Evolutionary conservation across 2,329 filamentous ascomycete species (phyloP).

Genomic region (Sclerotinia subarctica): DNA sequence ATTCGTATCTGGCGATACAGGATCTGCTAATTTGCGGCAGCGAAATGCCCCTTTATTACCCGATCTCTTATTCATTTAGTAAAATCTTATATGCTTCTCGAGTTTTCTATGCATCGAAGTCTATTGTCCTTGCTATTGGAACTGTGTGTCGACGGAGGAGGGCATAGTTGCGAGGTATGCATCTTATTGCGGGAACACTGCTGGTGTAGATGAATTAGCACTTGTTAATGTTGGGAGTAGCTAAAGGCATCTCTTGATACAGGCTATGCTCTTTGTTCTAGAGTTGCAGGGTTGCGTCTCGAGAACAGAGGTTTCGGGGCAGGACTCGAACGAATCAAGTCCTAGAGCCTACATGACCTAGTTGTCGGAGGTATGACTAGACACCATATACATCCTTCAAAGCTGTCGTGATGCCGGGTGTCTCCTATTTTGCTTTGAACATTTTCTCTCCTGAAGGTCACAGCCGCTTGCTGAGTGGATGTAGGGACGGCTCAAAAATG

Average conservation of each 20-base stretch:
- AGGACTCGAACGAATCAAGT: not conserved
- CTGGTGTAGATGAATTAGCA: not conserved
- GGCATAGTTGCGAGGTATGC: no score
- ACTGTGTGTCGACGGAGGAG: no score
- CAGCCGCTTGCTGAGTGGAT: not conserved
- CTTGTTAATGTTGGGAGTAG: not conserved
- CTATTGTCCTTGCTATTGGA: rapidly evolving
- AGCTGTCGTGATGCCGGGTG: no score
- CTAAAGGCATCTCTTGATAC: no score
- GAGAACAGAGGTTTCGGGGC: not conserved
- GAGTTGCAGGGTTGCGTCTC: not conserved
- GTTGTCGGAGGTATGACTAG: not conserved
- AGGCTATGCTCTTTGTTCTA: not conserved
- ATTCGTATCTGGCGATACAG: not conserved
- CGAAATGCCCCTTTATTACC: not conserved
- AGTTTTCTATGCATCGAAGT: not conserved
- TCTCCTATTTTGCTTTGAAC: not conserved
- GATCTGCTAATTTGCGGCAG: no score
- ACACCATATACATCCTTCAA: not conserved
- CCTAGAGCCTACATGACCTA: not conserved
- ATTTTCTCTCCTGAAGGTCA: not conserved
- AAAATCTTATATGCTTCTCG: not conserved
- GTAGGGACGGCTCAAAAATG: not conserved
- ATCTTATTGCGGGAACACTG: not conserved
- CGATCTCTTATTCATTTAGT: not conserved